Evolutionary conservation across 2,329 filamentous ascomycete genomes (phyloP).

Genomic region (Aspergillus pseudotamarii): DNA sequence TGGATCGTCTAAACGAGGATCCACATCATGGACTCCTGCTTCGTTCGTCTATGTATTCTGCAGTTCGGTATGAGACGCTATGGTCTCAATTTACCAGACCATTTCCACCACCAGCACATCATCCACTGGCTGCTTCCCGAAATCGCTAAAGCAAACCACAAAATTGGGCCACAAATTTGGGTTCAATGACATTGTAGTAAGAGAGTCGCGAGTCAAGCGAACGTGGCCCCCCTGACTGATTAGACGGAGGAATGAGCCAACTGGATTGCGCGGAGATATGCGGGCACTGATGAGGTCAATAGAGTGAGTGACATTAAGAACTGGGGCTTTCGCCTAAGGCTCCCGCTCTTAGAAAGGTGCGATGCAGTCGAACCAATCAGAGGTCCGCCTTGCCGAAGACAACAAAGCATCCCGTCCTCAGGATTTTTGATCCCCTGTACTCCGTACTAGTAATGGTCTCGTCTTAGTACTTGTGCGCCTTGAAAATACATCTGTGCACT

Average conservation of each 20-base stretch:
- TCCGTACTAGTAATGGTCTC: background rate
- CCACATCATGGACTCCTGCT: background rate
- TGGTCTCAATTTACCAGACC: background rate
- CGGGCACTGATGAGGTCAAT: slow-evolving; percentile 7
- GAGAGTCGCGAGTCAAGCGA: background rate
- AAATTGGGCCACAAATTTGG: background rate
- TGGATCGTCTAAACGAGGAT: slow-evolving; percentile 5
- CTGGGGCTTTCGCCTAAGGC: slow-evolving; percentile 36
- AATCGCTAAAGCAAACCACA: slow-evolving; percentile 5
- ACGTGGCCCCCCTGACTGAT: background rate
- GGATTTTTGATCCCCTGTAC: background rate
- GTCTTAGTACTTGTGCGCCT: background rate
- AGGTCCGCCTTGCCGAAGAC: slow-evolving; percentile 35
- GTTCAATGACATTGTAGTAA: slow-evolving; percentile 7
- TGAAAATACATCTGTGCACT: background rate
- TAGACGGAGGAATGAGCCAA: background rate
- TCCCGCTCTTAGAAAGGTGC: slow-evolving; percentile 40
- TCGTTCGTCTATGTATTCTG: background rate
- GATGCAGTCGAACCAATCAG: slow-evolving; percentile 40
- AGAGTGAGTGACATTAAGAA: slow-evolving; percentile 11
- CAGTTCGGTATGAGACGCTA: background rate
- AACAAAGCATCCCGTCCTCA: slow-evolving; percentile 6
- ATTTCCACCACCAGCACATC: background rate
- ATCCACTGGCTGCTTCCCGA: background rate
- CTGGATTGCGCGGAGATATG: background rate